A percentile compares a stretch with the other conserved stretches of the same genome.
phyloP scores from a whole-genome alignment of 2,329 filamentous ascomycete genomes.

The Talaromyces sp. region DNA sequence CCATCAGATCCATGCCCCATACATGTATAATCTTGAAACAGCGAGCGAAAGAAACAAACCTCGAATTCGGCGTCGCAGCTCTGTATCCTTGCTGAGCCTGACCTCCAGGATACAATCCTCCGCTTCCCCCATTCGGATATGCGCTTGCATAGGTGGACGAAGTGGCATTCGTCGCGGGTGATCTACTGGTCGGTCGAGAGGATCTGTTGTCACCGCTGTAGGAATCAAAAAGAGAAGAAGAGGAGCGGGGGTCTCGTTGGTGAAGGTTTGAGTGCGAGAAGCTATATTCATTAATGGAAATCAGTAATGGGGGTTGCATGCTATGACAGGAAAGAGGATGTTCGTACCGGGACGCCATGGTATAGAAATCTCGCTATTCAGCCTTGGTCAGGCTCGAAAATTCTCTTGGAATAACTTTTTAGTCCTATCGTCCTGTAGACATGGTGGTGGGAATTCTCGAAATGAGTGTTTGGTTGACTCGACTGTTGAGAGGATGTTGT shows the following conservation, averaged over 20 bases:
- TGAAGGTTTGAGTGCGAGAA: conserved; percentile 65
- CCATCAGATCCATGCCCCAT: neutral
- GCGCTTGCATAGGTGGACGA: conserved; percentile 50
- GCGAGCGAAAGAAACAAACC: conserved; percentile 39
- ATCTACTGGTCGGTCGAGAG: conserved; percentile 31
- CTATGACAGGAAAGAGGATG: neutral
- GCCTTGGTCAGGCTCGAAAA: neutral
- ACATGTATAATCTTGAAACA: neutral
- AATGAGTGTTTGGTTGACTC: neutral
- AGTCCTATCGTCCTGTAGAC: neutral
- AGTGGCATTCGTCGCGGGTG: conserved; percentile 25
- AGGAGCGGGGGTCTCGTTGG: conserved; percentile 61
- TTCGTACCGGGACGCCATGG: conserved; percentile 13
- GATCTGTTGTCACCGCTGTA: conserved; percentile 54
- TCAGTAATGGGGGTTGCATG: neutral
- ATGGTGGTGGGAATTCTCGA: neutral
- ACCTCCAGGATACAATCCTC: conserved; percentile 17
- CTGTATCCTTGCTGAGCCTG: conserved; percentile 13
- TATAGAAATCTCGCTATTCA: neutral
- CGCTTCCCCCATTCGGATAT: conserved; percentile 17
- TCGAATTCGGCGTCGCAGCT: conserved; percentile 60
- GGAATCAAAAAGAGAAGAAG: conserved; percentile 69
- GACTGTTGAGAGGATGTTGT: conserved; percentile 25
- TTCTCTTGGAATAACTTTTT: neutral
- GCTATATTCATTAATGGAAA: conserved; percentile 37